Evolutionary conservation across 2,329 filamentous ascomycete species (phyloP), one percentile per base, ranked within the genome.

Genomic region (Monosporascus sp.): DNA sequence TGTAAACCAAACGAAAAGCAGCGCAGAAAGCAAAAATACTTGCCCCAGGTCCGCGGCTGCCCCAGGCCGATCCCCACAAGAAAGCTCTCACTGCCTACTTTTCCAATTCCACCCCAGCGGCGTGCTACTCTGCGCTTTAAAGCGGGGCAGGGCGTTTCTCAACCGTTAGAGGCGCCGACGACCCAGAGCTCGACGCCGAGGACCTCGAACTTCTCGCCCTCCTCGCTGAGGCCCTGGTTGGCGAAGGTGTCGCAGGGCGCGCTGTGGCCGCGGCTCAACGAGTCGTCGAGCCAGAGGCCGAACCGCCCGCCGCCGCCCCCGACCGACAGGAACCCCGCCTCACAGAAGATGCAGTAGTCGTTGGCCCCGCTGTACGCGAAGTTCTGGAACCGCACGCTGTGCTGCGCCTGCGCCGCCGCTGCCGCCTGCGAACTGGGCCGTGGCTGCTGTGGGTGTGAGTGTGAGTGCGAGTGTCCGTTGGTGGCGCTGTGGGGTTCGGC

Each of bases 301-400:
- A 94, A 97, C 63, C 89, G 88, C 1, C 94, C 93, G 62, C 96
- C 91, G 52, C 91, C 93, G 11, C 94, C 94, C 20, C 97, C 80
- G 15, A 69, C 64, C 22, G 61, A 64, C 44, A 99, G 72, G 68
- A 89, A 97, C 24, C 86, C 82, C 3, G 84, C 78, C 72, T 97
- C 91, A 72, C 93, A 97, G 65, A 95, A 88, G 61, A 97, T 94
- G 76, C 93, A 91, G 69, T 96, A 99, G 70, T 97, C 94, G 69
- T 99, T 97, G 41, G 96, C 82, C 5, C 94, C 94, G 53, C 89
- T 95, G 67, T 97, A 97, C 0, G 93, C 92, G 64, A 97, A 99
- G 0, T 93, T 93, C 72, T 96, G 97, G 80, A 99, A 99, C 20
- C 94, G 85, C 61, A 97, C 90, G 26, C 85, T 80, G 57, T 93